Conservation (phyloP, 192 early-diverging fungal species). For the Coemansia asiatica region DNA sequence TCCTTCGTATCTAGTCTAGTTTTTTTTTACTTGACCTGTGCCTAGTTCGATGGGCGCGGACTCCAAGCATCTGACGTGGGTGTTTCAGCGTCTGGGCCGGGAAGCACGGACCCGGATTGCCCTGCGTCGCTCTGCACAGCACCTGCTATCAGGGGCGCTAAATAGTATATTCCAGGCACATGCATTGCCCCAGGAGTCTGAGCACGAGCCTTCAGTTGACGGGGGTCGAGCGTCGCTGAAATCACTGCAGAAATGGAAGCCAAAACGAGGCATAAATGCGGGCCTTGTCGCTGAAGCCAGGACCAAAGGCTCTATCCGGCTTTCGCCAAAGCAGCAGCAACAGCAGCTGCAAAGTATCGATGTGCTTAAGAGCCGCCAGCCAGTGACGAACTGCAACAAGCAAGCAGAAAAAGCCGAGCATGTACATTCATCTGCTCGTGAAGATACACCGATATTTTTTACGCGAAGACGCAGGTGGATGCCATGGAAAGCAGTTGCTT, state of each 20-base stretch:
- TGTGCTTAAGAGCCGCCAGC: too few species aligned
- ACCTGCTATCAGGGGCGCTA: not conserved
- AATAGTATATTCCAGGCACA: slow-evolving; percentile 9
- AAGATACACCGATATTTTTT: not conserved
- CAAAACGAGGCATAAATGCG: not conserved
- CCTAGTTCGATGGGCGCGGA: slow-evolving; percentile 37
- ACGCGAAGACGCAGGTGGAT: slow-evolving; percentile 31
- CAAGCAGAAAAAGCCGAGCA: too few species aligned
- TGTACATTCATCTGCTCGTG: not conserved
- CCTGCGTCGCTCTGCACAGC: slow-evolving; percentile 19
- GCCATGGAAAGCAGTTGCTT: slow-evolving; percentile 18
- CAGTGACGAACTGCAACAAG: not conserved
- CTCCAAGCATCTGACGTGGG: slow-evolving; percentile 38
- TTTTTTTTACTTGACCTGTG: not conserved
- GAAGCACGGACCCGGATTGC: slow-evolving; percentile 19
- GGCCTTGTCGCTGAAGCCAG: not conserved
- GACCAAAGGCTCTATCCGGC: not conserved
- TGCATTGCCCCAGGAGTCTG: slow-evolving; percentile 15
- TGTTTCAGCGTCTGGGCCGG: slow-evolving; percentile 24
- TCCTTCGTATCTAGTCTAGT: not conserved
- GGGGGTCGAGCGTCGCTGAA: not conserved
- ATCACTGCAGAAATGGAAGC: not conserved
- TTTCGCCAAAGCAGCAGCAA: not conserved
- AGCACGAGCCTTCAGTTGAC: slow-evolving; percentile 1
- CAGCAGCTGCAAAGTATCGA: not conserved